Evolutionary conservation across 1,284 basidiomycete species (phyloP), one percentile per base, ranked within the genome.

Genomic region (Xanthoconium separans): DNA sequence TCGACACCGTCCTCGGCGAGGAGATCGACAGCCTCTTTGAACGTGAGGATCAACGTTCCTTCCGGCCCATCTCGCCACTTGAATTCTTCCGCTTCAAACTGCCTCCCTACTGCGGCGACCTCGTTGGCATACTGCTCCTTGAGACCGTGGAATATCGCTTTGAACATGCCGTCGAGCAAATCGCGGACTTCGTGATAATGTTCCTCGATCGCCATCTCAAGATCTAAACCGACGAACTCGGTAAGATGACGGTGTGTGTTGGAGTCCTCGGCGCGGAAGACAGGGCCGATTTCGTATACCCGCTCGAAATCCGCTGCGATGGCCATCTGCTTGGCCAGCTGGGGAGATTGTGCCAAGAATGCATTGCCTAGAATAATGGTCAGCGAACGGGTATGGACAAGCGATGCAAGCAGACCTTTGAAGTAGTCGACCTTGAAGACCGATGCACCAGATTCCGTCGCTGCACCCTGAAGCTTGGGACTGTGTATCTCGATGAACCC

Each of bases 381-480:
- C 12, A 65, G 55, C 5, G 30, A 41, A 57, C 3, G 18, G n/a
- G 9, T 3, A 10, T 31, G 49, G 33, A 47, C 45, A 34, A 36
- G 20, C 34, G n/a, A 18, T 34, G 42, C 44, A 41, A 40, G n/a
- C 75, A 53, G 58, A 87, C 93, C 88, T 79, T 98, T 98, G 78
- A 99, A 99, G 76, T 99, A 99, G 67, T 84, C 83, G 50, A 99
- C 94, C 79, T 95, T 95, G 82, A 99, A 99, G 39, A 99, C 97
- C 34, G 89, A 92, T 18, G 97, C 92, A 13, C 97, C 97, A 34
- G 89, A 93, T 75, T 99, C 97, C 8, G 97, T 98, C 7, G 97
- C 96, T 29, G 96, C 91, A 45, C 93, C 95, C 72, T 98, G 95
- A 8, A 99, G 82, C 75, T 99, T 99, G 16, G 97, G 96, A 58